These are phyloP conservation scores for Xanthoceras sorbifolium DNA, from an alignment of 345 rosid genomes.

Conservation along the genomic window DNA sequence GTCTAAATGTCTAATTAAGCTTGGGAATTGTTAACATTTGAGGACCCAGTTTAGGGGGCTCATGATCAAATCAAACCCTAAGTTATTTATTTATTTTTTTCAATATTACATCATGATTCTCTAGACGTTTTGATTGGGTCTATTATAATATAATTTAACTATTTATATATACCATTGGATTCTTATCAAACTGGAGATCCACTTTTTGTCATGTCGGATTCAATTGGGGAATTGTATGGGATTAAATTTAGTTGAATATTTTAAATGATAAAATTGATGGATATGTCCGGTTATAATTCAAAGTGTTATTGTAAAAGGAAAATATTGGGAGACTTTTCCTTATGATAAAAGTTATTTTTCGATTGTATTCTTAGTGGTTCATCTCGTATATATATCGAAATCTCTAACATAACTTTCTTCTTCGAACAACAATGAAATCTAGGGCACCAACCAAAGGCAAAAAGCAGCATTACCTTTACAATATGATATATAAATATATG, in stretches of 20 bases:
- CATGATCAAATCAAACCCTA: neutral
- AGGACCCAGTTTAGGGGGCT: constrained; percentile 1
- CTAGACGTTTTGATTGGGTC: neutral
- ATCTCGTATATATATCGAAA: no score
- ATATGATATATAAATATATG: neutral
- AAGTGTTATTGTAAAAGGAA: no score
- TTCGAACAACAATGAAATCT: constrained; percentile 4
- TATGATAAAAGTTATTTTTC: no score
- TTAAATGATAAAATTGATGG: no score
- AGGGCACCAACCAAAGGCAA: constrained; percentile 16
- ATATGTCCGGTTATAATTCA: no score
- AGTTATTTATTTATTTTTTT: no score
- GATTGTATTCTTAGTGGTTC: no score
- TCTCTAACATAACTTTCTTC: no score
- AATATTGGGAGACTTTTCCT: no score
- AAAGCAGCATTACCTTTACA: neutral
- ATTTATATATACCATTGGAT: neutral
- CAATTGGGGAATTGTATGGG: no score
- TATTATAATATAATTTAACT: neutral
- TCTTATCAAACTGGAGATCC: neutral
- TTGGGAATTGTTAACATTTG: neutral
- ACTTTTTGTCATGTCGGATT: neutral
- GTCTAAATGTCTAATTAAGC: no score
- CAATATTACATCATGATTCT: neutral
- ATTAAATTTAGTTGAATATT: no score